Conservation (phyloP, 164 flowering plant species). For the Malania oleifera region DNA sequence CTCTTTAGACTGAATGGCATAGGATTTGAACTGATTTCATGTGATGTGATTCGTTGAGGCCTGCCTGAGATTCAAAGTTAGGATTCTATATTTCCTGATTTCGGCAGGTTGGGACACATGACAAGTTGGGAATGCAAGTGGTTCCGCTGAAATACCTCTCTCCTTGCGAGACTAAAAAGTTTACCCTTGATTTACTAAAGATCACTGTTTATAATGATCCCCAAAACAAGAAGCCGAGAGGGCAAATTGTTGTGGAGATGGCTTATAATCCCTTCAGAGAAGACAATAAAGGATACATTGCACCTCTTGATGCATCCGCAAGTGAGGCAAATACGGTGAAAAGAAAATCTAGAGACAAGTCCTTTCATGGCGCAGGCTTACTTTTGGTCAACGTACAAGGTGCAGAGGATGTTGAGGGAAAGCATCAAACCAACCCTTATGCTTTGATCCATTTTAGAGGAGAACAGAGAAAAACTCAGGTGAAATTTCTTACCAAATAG, state of each 20-base stretch:
- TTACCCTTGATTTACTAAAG: conserved; percentile 55
- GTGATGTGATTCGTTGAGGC: no score
- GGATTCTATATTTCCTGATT: conserved; percentile 4
- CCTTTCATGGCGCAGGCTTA: conserved; percentile 42
- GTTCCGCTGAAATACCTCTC: conserved; percentile 50
- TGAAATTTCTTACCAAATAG: no score
- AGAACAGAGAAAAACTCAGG: conserved; percentile 68
- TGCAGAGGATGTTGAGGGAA: conserved; percentile 71
- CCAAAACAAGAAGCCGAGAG: conserved; percentile 49
- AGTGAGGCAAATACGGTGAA: conserved; percentile 15
- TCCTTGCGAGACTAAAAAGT: conserved; percentile 43
- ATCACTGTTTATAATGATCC: conserved; percentile 52
- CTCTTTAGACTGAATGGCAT: no score
- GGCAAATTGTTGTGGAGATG: conserved; percentile 48
- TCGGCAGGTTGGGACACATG: conserved; percentile 60
- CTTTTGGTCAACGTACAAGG: conserved; percentile 46
- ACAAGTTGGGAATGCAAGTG: conserved; percentile 74
- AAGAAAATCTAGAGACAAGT: conserved; percentile 6
- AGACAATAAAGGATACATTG: conserved; percentile 31
- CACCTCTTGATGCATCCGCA: conserved; percentile 16
- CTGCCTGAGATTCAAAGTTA: no score
- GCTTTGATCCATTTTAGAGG: conserved; percentile 56
- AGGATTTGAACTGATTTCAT: no score
- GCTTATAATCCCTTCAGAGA: conserved; percentile 51
- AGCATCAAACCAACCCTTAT: conserved; percentile 59